phyloP scores from a whole-genome alignment of 176 grass and related monocot genomes.

The Ensete ventricosum region DNA sequence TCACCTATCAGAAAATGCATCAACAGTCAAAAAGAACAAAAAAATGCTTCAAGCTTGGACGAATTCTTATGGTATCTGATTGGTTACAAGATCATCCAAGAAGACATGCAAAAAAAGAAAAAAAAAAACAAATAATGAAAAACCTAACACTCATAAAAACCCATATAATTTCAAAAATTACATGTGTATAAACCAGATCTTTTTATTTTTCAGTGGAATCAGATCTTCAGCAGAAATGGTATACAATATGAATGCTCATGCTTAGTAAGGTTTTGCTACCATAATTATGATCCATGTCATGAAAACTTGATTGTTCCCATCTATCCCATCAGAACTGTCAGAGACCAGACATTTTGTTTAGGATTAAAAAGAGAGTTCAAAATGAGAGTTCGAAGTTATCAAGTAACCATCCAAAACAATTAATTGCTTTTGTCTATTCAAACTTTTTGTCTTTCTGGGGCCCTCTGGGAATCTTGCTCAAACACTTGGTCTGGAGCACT shows the following conservation, averaged over 20 bases:
- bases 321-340: neutral
- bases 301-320: neutral
- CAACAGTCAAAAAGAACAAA: no score
- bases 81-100: neutral
- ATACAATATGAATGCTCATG: neutral
- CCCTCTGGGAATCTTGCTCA: constrained; percentile 1
- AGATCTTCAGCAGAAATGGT: neutral
- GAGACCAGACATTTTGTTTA: neutral
- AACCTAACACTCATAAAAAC: neutral
- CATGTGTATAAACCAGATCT: neutral
- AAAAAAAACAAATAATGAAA: neutral
- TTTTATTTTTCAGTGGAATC: neutral
- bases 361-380: neutral
- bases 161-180: neutral
- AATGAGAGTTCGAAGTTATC: no score
- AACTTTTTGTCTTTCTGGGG: constrained; percentile 3
- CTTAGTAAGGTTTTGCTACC: neutral
- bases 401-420: no score
- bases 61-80: neutral
- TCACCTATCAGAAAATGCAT: neutral
- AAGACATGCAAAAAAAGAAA: neutral
- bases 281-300: neutral
- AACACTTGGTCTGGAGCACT: constrained; percentile 2
- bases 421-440: neutral
- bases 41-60: neutral